Percentiles rank a stretch among this genome's conserved stretches.
Evolutionary conservation across 225 moss, liverwort and hornwort genomes (phyloP).

Genomic region (Antitrichia curtipendula): DNA sequence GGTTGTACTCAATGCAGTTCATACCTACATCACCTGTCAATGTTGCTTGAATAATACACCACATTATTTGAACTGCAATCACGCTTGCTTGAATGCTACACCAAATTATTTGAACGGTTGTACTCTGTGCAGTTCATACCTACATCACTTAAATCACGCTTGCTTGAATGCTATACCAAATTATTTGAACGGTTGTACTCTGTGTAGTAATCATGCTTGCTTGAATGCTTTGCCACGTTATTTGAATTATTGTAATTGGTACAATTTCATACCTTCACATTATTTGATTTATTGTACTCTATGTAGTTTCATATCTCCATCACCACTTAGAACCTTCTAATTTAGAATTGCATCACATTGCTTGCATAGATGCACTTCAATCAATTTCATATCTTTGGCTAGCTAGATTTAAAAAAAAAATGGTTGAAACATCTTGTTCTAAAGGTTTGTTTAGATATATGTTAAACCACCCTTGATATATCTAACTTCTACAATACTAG

Average conservation of each 20-base stretch:
- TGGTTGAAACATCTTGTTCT: neutral
- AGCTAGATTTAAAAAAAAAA: neutral
- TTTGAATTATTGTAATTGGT: accelerated
- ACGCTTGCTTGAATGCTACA: neutral
- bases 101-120: neutral
- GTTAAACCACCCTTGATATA: neutral
- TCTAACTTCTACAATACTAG: neutral
- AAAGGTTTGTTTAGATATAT: neutral
- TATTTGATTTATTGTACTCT: neutral
- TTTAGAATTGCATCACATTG: neutral
- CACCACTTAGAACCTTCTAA: neutral
- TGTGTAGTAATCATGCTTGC: no score
- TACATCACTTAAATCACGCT: neutral
- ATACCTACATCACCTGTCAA: no score
- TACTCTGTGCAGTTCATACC: accelerated
- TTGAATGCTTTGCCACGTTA: neutral
- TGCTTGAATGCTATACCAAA: no score
- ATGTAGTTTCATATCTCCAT: neutral
- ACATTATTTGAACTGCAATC: neutral
- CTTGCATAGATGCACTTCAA: neutral
- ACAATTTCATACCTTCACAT: neutral
- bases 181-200: no score
- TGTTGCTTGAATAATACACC: no score
- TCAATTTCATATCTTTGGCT: neutral
- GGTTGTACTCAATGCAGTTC: accelerated